Evolutionary conservation across 148 eudicot species (phyloP), one percentile per base, ranked within the genome.

Genomic region (Nyssa sinensis): DNA sequence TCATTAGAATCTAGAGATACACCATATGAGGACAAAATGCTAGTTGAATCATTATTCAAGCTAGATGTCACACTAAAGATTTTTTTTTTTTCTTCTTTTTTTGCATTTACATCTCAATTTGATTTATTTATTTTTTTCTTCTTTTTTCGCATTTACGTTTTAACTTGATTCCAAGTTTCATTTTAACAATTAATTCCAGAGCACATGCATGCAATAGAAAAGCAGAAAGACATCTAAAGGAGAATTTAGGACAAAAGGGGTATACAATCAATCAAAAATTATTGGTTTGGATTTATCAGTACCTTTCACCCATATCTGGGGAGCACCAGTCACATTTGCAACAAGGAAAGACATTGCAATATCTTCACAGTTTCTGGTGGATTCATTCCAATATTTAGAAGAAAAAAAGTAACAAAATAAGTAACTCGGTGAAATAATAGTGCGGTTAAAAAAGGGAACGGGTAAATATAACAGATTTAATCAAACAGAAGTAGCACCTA

Each of bases 241-340:
- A 47, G 63, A 49, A 69, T n/a, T 7, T 23, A 6, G 9, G 10
- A 60, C 10, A 14, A 25, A 35, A 68, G 28, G 1, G 32, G 3
- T 34, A 23, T 27, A 24, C 12, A 31, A 31, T 2, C 0, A 6
- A 72, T 58, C 17, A 59, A 7, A 61, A 17, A 7, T 16, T n/a
- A 16, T 60, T 37, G 58, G 35, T 39, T 37, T 33, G n/a, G 25
- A 35, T 35, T n/a, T 8, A 32, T 70, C 55, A 63, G 49, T 73
- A 93, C 98, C 98, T 91, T 93, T 91, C 67, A 89, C 96, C 98
- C 98, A 93, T 30, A 93, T 81, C 49, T 93, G 96, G 77, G 98
- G 96, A 84, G 94, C 84, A 67, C 84, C 85, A 73, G 96, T 91
- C 34, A 89, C 93, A 83, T 92, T 92, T 70, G 97, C 97, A 63